A percentile compares a stretch with the other conserved stretches of the same genome.
These are phyloP conservation scores for Candida smagusa DNA, from an alignment of 1,139 yeast species.

Conservation along the genomic window DNA sequence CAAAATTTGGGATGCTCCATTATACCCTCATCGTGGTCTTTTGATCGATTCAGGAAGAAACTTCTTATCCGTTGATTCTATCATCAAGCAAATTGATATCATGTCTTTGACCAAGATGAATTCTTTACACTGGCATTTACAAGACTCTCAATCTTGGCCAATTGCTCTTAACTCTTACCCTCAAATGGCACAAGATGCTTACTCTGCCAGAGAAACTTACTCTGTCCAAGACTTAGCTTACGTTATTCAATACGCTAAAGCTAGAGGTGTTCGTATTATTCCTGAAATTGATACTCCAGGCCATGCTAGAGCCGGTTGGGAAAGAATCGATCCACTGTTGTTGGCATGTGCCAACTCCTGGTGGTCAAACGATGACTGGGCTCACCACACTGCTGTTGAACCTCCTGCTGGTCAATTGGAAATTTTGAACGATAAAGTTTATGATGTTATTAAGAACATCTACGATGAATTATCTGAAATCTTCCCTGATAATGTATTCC, in stretches of 20 bases:
- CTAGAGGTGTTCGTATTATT: slow-evolving; percentile 41
- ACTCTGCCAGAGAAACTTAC: slow-evolving; percentile 33
- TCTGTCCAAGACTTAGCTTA: slow-evolving; percentile 28
- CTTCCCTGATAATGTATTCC: slow-evolving; percentile 40
- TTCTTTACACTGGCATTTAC: slow-evolving; percentile 45
- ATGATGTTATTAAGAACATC: slow-evolving; percentile 32
- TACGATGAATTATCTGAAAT: slow-evolving; percentile 33
- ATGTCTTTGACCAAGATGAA: slow-evolving; percentile 44
- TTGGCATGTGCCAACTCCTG: slow-evolving; percentile 34
- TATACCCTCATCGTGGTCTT: slow-evolving; percentile 43
- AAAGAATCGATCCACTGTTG: slow-evolving; percentile 29
- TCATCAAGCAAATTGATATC: slow-evolving; percentile 39
- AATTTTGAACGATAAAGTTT: slow-evolving; percentile 32
- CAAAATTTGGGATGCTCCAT: slow-evolving; percentile 35
- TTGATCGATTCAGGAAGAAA: slow-evolving; percentile 46
- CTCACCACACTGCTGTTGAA: slow-evolving; percentile 34
- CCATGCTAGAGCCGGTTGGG: slow-evolving; percentile 47
- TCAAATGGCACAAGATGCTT: slow-evolving; percentile 44
- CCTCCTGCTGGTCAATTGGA: slow-evolving; percentile 50
- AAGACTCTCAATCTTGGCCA: slow-evolving; percentile 50
- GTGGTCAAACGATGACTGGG: slow-evolving; percentile 29
- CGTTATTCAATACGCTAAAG: slow-evolving; percentile 33
- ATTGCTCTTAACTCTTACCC: slow-evolving; percentile 34
- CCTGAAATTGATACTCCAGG: slow-evolving; percentile 53
- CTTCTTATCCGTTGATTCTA: slow-evolving; percentile 27